phyloP scores from a whole-genome alignment of 495 filamentous ascomycete species.

The Tuber indicum region DNA sequence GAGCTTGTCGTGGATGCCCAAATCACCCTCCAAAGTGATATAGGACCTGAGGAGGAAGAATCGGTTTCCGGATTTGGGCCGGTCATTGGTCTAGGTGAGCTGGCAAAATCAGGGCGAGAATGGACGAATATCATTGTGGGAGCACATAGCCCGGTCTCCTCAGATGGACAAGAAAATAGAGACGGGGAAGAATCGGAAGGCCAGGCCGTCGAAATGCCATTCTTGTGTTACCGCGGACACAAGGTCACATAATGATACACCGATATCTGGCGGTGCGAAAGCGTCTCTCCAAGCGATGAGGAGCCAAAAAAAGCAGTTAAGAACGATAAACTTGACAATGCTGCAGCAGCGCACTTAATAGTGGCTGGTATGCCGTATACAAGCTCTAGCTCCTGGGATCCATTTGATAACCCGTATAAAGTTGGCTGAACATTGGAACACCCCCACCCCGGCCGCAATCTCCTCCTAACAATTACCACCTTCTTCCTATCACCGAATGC shows the following conservation, averaged over 20 bases:
- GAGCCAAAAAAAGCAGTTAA: constrained; percentile 21
- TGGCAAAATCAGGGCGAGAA: constrained; percentile 57
- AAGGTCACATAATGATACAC: constrained; percentile 22
- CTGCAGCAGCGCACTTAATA: constrained; percentile 29
- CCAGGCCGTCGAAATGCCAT: constrained; percentile 29
- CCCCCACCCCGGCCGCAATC: constrained; percentile 90
- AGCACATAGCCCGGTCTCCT: not conserved
- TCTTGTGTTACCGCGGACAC: constrained; percentile 27
- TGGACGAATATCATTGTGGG: constrained; percentile 62
- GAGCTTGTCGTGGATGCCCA: constrained; percentile 70
- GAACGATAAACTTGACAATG: constrained; percentile 5
- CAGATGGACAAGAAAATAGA: constrained; percentile 24
- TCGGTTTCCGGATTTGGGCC: constrained; percentile 50
- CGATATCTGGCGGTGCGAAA: constrained; percentile 13
- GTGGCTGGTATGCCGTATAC: constrained; percentile 21
- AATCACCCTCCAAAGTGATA: constrained; percentile 62
- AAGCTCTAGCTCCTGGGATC: constrained; percentile 8
- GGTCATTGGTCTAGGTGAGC: constrained; percentile 58
- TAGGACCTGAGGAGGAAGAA: constrained; percentile 38
- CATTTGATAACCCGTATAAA: not conserved
- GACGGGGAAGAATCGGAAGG: constrained; percentile 30
- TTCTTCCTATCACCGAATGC: constrained; percentile 55
- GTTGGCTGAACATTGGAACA: constrained; percentile 96
- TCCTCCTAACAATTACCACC: constrained; percentile 78
- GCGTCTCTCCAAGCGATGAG: constrained; percentile 18